A percentile compares a stretch with the other conserved stretches of the same genome.
phyloP scores from a whole-genome alignment of 805 yeast genomes.

The Yarrowia porcina region DNA sequence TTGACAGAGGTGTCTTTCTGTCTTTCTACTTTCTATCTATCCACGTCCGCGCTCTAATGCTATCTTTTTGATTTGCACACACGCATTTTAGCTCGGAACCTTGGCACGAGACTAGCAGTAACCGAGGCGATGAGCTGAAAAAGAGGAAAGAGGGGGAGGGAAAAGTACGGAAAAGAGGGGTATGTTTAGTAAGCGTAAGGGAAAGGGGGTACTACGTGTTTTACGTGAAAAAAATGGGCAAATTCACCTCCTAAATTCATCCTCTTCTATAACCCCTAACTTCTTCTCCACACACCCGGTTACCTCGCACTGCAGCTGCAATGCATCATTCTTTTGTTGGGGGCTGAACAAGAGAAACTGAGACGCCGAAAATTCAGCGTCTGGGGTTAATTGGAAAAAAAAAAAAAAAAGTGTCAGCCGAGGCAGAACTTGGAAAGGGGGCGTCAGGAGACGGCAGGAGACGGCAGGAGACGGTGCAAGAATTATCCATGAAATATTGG shows the following conservation, averaged over 20 bases:
- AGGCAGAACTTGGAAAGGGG: neutral
- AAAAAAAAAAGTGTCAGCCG: neutral
- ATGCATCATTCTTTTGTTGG: constrained; percentile 10
- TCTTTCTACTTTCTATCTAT: neutral
- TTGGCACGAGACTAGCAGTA: constrained; percentile 20
- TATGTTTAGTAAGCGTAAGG: too few species aligned
- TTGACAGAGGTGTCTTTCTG: neutral
- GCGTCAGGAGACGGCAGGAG: neutral
- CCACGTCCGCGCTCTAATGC: constrained; percentile 3
- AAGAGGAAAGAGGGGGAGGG: neutral
- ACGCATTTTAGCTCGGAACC: constrained; percentile 11
- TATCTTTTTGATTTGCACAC: constrained; percentile 20
- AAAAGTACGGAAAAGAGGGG: neutral
- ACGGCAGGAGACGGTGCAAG: too few species aligned
- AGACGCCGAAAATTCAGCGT: neutral
- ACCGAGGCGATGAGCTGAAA: neutral
- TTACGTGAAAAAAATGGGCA: too few species aligned
- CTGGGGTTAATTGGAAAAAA: neutral
- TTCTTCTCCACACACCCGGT: constrained; percentile 7
- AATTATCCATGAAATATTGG: neutral
- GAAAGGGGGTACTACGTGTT: too few species aligned
- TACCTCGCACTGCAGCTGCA: neutral
- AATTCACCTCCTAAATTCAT: too few species aligned
- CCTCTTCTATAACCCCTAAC: neutral
- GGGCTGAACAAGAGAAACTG: neutral